A percentile compares a stretch with the other conserved stretches of the same genome.
phyloP scores from a whole-genome alignment of 306 rosid species.

The Potentilla sterilis region DNA sequence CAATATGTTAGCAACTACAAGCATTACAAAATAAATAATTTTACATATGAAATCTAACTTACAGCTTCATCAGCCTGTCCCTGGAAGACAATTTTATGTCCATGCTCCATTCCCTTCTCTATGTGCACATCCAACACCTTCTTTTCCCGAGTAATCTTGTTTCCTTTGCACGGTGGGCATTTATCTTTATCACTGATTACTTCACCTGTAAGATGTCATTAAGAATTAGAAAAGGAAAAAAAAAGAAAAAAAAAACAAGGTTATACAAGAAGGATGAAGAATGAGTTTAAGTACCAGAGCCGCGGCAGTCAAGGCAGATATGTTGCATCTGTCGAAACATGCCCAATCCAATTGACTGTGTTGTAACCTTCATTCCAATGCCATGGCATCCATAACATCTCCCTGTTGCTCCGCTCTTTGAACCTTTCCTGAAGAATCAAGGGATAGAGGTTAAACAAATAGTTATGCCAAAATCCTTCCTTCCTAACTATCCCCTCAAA shows the following conservation, averaged over 20 bases:
- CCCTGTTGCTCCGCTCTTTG: constrained; percentile 62
- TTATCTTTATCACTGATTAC: constrained; percentile 65
- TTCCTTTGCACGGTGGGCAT: constrained; percentile 70
- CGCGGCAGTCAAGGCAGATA: constrained; percentile 63
- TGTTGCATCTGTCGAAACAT: constrained; percentile 81
- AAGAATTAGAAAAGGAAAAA: constrained; percentile 11
- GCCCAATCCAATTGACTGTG: constrained; percentile 61
- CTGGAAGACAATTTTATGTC: constrained; percentile 63
- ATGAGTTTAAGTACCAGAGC: constrained; percentile 46
- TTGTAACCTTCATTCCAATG: constrained; percentile 61
- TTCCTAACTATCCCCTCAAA: background rate
- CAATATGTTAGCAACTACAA: background rate
- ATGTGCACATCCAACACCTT: constrained; percentile 70
- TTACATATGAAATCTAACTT: constrained; percentile 11
- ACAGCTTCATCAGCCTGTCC: constrained; percentile 85
- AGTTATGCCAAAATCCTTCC: background rate
- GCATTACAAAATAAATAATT: background rate
- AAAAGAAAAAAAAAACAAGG: background rate
- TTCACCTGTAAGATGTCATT: constrained; percentile 53
- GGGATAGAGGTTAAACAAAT: background rate
- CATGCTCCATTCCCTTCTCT: constrained; percentile 73
- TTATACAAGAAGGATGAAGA: constrained; percentile 5
- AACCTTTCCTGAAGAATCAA: constrained; percentile 57
- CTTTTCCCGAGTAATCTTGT: constrained; percentile 60
- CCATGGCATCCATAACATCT: constrained; percentile 74